Base-by-base conservation (phyloP, 371 early-diverging fungal species). In the Cokeromyces recurvatus region DNA sequence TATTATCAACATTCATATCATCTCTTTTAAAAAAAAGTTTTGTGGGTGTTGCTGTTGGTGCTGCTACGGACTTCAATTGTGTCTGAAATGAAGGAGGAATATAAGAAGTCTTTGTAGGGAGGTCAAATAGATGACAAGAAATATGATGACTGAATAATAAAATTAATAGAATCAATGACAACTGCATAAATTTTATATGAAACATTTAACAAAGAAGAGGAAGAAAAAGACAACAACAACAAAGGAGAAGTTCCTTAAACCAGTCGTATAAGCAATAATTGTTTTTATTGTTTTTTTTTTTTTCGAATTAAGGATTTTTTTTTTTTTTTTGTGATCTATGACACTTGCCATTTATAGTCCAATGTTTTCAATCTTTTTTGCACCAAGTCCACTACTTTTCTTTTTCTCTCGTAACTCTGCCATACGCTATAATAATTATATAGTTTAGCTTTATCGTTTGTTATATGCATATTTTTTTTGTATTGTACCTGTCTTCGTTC, bases 391-490 rank as follows among this genome's bases (percentile, higher is more conserved):
- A 22, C 45, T 44, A 29, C 8, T 29, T 49, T 70, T 63, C 53
- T 75, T 71, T 49, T 68, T 68, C 38, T 81, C 78, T 43, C 78
- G 71, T 35, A 73, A 70, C 38, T 78, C 79, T 3, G 73, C 78
- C 77, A 81, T 71, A n/a, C 75, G 53, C 70, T 68, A 42, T n/a
- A 27, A 23, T 23, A 36, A 20, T 19, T 20, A 41, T n/a, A 44
- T 15, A n/a, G n/a, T n/a, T n/a, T n/a, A n/a, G n/a, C n/a, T n/a
- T n/a, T n/a, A n/a, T n/a, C n/a, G n/a, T n/a, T n/a, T n/a, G n/a
- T n/a, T n/a, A n/a, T n/a, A n/a, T n/a, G n/a, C n/a, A n/a, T n/a
- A n/a, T n/a, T n/a, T n/a, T n/a, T n/a, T n/a, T n/a, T n/a, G n/a
- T n/a, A n/a, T 19, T 35, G 45, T 61, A 79, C 79, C 68, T 71